Evolutionary conservation across 2,329 filamentous ascomycete species (phyloP).

Genomic region (Arthrobotrys entomopaga): DNA sequence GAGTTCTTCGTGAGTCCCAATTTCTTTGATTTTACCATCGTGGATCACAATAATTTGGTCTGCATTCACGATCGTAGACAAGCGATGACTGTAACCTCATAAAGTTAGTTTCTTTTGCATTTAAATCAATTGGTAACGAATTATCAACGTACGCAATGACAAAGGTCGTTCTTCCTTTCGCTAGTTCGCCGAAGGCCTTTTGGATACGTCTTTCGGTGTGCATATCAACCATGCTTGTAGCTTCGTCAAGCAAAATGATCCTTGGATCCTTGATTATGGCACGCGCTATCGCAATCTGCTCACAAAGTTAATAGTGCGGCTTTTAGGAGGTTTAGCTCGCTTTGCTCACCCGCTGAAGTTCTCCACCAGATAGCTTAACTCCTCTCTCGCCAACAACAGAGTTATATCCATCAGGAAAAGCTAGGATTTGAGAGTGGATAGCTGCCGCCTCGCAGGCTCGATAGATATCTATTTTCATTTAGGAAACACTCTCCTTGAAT

Average conservation of each 20-base stretch:
- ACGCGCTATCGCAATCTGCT: slow-evolving; percentile 60
- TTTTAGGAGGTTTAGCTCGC: not conserved
- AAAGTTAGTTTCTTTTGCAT: slow-evolving; percentile 47
- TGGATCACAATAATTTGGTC: slow-evolving; percentile 74
- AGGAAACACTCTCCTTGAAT: not conserved
- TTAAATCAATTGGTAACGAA: not conserved
- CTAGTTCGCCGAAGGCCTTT: slow-evolving; percentile 64
- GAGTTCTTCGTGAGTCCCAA: slow-evolving; percentile 71
- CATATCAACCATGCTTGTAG: slow-evolving; percentile 66
- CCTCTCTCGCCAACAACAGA: slow-evolving; percentile 66
- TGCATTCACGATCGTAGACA: slow-evolving; percentile 77
- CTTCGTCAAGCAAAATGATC: slow-evolving; percentile 66
- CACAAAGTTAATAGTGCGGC: slow-evolving; percentile 14
- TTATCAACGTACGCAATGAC: slow-evolving; percentile 65
- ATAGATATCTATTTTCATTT: slow-evolving; percentile 65
- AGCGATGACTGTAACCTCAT: slow-evolving; percentile 67
- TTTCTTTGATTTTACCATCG: slow-evolving; percentile 72
- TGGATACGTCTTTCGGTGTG: slow-evolving; percentile 65
- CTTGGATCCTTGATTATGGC: slow-evolving; percentile 64
- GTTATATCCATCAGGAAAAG: slow-evolving; percentile 68
- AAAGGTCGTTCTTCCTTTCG: slow-evolving; percentile 67
- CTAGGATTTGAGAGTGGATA: slow-evolving; percentile 73
- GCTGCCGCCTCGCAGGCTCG: slow-evolving; percentile 71
- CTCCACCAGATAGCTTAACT: slow-evolving; percentile 66
- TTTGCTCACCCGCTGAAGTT: slow-evolving; percentile 63